Evolutionary conservation across 768 basidiomycete genomes (phyloP).

Genomic region (Crucibulum laeve): DNA sequence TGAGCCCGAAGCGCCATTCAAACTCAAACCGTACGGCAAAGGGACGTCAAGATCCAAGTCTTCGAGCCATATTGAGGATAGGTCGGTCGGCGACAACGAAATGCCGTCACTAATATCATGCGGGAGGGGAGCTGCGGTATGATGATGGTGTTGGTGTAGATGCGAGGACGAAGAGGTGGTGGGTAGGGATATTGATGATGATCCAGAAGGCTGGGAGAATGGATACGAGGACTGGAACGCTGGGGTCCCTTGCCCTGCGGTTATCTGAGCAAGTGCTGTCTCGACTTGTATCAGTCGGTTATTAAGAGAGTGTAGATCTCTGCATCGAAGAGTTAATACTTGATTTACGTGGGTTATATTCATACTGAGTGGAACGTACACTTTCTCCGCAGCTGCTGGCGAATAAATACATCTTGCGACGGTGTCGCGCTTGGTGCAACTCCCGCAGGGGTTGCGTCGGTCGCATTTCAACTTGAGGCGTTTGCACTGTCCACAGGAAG

Average conservation of each 20-base stretch:
- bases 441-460: slow-evolving; percentile 69
- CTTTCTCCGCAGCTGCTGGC: slow-evolving; percentile 81
- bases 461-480: slow-evolving; percentile 86
- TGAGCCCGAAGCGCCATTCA: too few relatives aligned
- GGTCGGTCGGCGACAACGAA: slow-evolving; percentile 51
- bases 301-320: slow-evolving; percentile 79
- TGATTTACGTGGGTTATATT: too few relatives aligned
- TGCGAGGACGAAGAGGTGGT: slow-evolving; percentile 2
- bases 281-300: slow-evolving; percentile 76
- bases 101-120: slow-evolving; percentile 37
- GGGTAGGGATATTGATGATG: slow-evolving; percentile 1
- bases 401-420: slow-evolving; percentile 72
- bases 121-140: slow-evolving; percentile 21
- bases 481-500: slow-evolving; percentile 71
- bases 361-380: slow-evolving; percentile 59
- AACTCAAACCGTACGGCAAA: slow-evolving; percentile 1
- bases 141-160: slow-evolving; percentile 24
- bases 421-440: slow-evolving; percentile 77
- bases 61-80: slow-evolving; percentile 56
- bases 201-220: slow-evolving; percentile 13
- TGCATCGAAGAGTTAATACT: too few relatives aligned
- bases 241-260: slow-evolving; percentile 30
- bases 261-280: slow-evolving; percentile 47
- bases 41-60: slow-evolving; percentile 22
- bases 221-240: slow-evolving; percentile 34